Base-by-base conservation (phyloP, 2,329 filamentous ascomycete genomes). In the Nothophoma quercina region DNA sequence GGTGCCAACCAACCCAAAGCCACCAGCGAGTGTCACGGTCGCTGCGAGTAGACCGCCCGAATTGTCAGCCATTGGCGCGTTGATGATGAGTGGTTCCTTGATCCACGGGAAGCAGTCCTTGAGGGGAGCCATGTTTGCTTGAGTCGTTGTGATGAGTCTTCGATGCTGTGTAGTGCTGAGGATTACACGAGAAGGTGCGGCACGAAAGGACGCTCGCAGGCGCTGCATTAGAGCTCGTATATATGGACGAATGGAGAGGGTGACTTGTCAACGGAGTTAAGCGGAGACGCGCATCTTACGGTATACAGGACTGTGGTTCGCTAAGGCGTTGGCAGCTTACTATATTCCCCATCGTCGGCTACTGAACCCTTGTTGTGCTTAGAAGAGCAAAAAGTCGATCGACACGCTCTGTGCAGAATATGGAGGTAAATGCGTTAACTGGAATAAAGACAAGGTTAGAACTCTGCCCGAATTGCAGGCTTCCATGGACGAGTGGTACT, bases 11-110 rank as follows among this genome's bases (percentile, higher is more conserved):
- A 79, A 74, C 23, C 78, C 78, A 0, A 80, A 55, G 5, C 77
- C 78, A 10, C 78, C 79, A 9, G 82, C 79, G 46, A 74, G 72
- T 1, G 83, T 85, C n/a, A 90, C 82, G 22, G 84, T 80, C 8
- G 85, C 75, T 5, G 87, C 85, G 2, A 91, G 80, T 0, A 60
- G 77, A 59, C 68, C 81, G 68, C 68, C 81, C 62, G 80, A 77
- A 46, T 88, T 83, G 34, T 84, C 78, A 40, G 85, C 82, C 88
- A 91, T 91, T 0, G 89, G 89, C 1, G 86, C 88, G 28, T 80
- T 79, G 42, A 81, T 75, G 36, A 91, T 81, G 28, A 89, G 72
- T 3, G 86, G 86, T 1, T 71, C 50, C 10, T 72, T 63, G 1
- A 76, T 79, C 85, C 86, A 89, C 52, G 85, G 83, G 58, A 69